Conservation (phyloP, 129 eudicot genomes). For the Helichrysum umbraculigerum region DNA sequence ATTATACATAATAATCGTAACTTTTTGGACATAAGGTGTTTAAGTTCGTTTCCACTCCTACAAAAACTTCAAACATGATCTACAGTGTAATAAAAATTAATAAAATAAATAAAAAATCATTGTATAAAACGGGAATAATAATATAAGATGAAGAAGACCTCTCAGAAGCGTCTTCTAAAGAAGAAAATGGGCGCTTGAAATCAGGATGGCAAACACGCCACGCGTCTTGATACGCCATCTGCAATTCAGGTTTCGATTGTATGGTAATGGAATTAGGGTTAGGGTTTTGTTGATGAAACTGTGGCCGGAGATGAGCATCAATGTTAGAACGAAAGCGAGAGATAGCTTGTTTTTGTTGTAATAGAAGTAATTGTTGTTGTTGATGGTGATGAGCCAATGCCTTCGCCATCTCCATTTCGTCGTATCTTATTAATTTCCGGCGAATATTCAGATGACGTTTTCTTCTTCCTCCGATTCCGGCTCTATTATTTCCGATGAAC, state of each 20-base stretch:
- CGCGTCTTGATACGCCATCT: conserved; percentile 82
- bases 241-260: conserved; percentile 31
- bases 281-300: not conserved
- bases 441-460: conserved; percentile 16
- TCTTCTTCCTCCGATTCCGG: not conserved
- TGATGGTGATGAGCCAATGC: conserved; percentile 39
- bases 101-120: not conserved
- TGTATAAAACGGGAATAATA: not conserved
- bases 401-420: conserved; percentile 48
- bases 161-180: conserved; percentile 86
- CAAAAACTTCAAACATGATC: no score
- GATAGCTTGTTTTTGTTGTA: conserved; percentile 46
- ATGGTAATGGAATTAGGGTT: no score
- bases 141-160: conserved; percentile 37
- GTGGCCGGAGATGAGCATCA: conserved; percentile 46
- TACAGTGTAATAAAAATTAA: no score
- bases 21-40: no score
- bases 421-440: conserved; percentile 16
- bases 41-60: no score
- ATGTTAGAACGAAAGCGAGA: conserved; percentile 77
- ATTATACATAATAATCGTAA: no score
- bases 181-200: conserved; percentile 75
- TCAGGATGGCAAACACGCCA: conserved; percentile 94
- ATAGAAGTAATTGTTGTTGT: conserved; percentile 41
- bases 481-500: conserved; percentile 13